Evolutionary conservation across 805 yeast genomes (phyloP).

Genomic region (Zygosaccharomyces siamensis): DNA sequence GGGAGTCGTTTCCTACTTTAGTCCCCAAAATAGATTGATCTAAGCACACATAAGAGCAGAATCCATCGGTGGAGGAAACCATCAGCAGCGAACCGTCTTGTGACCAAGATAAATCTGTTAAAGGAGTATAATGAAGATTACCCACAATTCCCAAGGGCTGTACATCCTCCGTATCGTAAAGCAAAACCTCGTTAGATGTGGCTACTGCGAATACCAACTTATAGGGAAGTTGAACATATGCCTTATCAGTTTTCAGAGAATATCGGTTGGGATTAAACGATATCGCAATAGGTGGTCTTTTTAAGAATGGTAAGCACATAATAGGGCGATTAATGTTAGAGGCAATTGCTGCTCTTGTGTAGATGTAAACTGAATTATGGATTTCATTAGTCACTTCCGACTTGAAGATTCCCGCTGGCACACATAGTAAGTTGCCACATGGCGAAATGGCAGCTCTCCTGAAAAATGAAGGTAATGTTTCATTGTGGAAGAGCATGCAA

Average conservation of each 20-base stretch:
- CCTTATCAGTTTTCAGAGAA: slow-evolving; percentile 21
- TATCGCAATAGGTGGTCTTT: slow-evolving; percentile 79
- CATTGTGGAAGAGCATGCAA: slow-evolving; percentile 69
- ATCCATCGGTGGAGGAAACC: slow-evolving; percentile 87
- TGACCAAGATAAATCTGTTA: slow-evolving; percentile 87
- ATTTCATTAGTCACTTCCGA: slow-evolving; percentile 30
- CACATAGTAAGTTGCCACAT: slow-evolving; percentile 74
- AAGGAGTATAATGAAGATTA: slow-evolving; percentile 80
- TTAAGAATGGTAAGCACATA: slow-evolving; percentile 71
- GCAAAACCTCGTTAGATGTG: slow-evolving; percentile 74
- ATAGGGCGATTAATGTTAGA: slow-evolving; percentile 55
- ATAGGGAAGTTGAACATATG: slow-evolving; percentile 59
- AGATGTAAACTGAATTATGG: slow-evolving; percentile 72
- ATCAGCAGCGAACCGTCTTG: slow-evolving; percentile 65
- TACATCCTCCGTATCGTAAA: slow-evolving; percentile 72
- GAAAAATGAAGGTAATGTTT: slow-evolving; percentile 84
- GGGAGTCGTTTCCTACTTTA: background rate
- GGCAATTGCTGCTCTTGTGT: slow-evolving; percentile 59
- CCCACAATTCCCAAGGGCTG: slow-evolving; percentile 69
- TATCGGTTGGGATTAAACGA: slow-evolving; percentile 67
- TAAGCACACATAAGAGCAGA: slow-evolving; percentile 65
- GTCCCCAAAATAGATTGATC: slow-evolving; percentile 52
- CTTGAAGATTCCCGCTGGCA: slow-evolving; percentile 70
- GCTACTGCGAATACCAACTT: slow-evolving; percentile 89
- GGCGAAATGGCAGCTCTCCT: slow-evolving; percentile 83